Base-by-base conservation (phyloP, 1,284 basidiomycete genomes). In the Leccinum cinnamomeum region DNA sequence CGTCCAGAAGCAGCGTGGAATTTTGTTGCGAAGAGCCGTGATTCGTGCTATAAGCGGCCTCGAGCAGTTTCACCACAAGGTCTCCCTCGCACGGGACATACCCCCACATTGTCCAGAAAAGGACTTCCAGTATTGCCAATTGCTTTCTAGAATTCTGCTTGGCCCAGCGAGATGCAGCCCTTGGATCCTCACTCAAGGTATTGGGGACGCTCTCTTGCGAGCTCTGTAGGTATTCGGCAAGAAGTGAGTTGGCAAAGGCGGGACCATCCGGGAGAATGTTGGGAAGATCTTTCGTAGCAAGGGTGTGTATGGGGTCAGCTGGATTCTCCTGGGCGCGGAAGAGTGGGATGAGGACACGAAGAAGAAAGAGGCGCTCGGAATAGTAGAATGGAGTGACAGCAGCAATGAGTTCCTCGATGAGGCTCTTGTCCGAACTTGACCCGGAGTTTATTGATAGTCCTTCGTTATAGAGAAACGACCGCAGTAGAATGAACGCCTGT, bases 31-130 rank as follows among this genome's bases (percentile, higher is more conserved):
- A 75, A 11, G 84, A 81, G 0, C 92, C 93, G 20, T 94, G 81
- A 48, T 86, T 81, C 0, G 88, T 89, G 18, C 76, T 73, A 69
- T 90, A 90, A 5, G 89, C 85, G 2, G 84, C 79, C 62, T 87
- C 80, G 70, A 88, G 87, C 33, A 94, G 81, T 58, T 77, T 77
- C 62, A 84, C 78, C 30, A 92, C 85, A 61, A 90, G 73, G 2
- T 80, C 75, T 2, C 89, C 89, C 41, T 80, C 81, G 66, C 91
- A 88, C 0, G 87, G 77, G 7, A 87, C 84, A 63, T 87, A 88
- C n/a, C 84, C 86, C 85, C 90, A 94, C 84, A 93, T 87, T 3
- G 88, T 82, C 84, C 92, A 92, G 73, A 95, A 96, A 35, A 94
- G 79, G 39, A 94, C 84, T 69, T 96, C 94, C 53, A 95, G 78